Evolutionary conservation across 495 filamentous ascomycete species (phyloP).

Genomic region (Trichoderma asperelloides): DNA sequence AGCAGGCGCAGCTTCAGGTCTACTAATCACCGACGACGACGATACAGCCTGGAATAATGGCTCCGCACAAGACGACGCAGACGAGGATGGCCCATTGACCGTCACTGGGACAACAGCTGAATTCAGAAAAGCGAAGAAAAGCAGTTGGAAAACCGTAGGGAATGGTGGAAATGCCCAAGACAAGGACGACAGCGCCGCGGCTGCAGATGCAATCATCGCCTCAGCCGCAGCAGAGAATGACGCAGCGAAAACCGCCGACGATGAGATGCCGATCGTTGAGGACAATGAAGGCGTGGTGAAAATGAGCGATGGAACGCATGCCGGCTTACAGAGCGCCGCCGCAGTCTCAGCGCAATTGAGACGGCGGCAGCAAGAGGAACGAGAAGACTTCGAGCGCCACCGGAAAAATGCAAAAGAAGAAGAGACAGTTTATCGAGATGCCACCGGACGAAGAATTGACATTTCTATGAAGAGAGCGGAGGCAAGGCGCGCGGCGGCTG

Average conservation of each 20-base stretch:
- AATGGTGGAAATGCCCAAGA: conserved; percentile 32
- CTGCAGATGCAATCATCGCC: conserved; percentile 77
- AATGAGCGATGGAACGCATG: conserved; percentile 80
- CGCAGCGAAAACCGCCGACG: conserved; percentile 43
- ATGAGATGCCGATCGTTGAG: conserved; percentile 28
- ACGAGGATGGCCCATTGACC: conserved; percentile 28
- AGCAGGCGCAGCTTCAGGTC: conserved; percentile 47
- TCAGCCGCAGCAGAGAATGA: conserved; percentile 57
- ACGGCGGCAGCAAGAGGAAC: conserved; percentile 36
- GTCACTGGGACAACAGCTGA: conserved; percentile 51
- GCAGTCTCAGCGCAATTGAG: conserved; percentile 69
- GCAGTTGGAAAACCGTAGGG: conserved; percentile 66
- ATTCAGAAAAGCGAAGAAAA: conserved; percentile 71
- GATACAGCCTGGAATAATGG: conserved; percentile 53
- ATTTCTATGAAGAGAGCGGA: conserved; percentile 84
- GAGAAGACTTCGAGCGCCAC: conserved; percentile 34
- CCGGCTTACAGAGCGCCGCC: conserved; percentile 74
- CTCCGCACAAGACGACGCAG: conserved; percentile 31
- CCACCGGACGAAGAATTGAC: conserved; percentile 83
- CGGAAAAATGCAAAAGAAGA: conserved; percentile 32
- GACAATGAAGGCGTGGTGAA: conserved; percentile 30
- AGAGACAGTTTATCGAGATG: conserved; percentile 91
- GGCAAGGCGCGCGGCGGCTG: conserved; percentile 61
- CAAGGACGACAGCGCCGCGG: conserved; percentile 44
- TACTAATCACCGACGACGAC: conserved; percentile 87